Base-by-base conservation (phyloP, 1,139 yeast species). In the Saccharomyces pastorianus region DNA sequence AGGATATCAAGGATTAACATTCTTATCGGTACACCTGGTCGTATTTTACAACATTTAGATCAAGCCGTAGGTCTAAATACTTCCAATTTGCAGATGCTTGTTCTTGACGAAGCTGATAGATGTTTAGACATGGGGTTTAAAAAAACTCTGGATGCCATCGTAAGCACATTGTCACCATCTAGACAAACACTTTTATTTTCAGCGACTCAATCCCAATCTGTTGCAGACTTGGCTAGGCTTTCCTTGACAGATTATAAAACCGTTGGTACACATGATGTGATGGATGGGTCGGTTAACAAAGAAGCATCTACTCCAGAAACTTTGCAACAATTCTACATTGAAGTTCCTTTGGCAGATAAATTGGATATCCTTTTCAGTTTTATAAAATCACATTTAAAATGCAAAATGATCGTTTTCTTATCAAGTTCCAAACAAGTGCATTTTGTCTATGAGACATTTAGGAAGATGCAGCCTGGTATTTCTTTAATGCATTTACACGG, bases 101-200 rank as follows among this genome's bases (percentile, higher is more conserved):
- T 93, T 0, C 73, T 93, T 54, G 99, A 93, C 70, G 99, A 93
- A 71, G 99, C 99, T 0, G 99, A 93, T 68, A 77, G 99, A 62
- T 89, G 95, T 66, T 75, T 93, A 61, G 99, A 93, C 71, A 89
- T 93, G 96, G 99, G 99, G 6, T 93, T 93, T 76, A 86, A 85
- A 67, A 84, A 84, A 64, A 89, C 96, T 49, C 73, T 93, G 54
- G 98, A 95, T 70, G 86, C 85, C 51, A 93, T 93, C 54, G 74
- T 93, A 28, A 82, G 84, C 49, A 95, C 88, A 67, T 74, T 93
- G 56, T 96, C 98, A 1, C 80, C 86, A 13, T 78, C 84, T 6
- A 82, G 98, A 71, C 99, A 95, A 69, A 90, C 99, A 0, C 71
- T 93, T 55, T 73, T 93, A 53, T 93, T 88, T 65, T 86, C 96